Evolutionary conservation across 73 alveolate genomes (phyloP), one percentile per base, ranked within the genome.

Genomic region (Effrenium voratum): DNA sequence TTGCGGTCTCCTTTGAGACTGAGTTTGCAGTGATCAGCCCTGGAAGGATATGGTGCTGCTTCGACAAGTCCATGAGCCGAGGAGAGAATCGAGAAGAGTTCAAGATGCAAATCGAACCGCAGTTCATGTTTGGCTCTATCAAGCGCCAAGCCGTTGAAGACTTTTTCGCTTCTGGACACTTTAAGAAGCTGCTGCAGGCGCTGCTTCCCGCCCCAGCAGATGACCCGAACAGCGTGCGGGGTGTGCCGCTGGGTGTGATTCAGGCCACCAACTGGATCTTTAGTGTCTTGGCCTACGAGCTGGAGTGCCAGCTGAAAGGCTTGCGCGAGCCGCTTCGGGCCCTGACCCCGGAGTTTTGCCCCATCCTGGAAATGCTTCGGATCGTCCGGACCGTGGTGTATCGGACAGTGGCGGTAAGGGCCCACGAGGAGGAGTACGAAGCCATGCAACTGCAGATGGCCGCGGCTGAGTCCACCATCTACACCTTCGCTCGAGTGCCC

Each of bases 11-110:
- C 63, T 85, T 85, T 19, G 94, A 85, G 28, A 85, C 94, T 32
- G 94, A 85, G 59, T 85, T 85, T 59, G 94, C 94, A 36, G 94
- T 85, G 59, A 85, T 85, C 60, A 85, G 79, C 3, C 94, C 94
- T 34, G 94, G 94, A 3, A 38, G 81, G 8, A 81, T 81, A 12
- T 85, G 94, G 94, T 85, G 94, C n/a, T 85, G 94, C 34, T 85
- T 85, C 32, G 94, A 85, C 94, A 85, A 85, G 44, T 55, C 94
- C 81, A 52, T 85, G 94, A 85, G 94, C 73, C 94, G 94, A 8
- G 94, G 94, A 10, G 94, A 85, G 81, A 85, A 85, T 44, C 75
- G 94, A n/a, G 94, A 85, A 41, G 94, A 85, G 94, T 85, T 85
- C 94, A 85, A 85, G 94, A 43, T 30, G 63, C 68, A 49, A 32